phyloP scores from a whole-genome alignment of 768 basidiomycete species.

The Boletellus emodensis region DNA sequence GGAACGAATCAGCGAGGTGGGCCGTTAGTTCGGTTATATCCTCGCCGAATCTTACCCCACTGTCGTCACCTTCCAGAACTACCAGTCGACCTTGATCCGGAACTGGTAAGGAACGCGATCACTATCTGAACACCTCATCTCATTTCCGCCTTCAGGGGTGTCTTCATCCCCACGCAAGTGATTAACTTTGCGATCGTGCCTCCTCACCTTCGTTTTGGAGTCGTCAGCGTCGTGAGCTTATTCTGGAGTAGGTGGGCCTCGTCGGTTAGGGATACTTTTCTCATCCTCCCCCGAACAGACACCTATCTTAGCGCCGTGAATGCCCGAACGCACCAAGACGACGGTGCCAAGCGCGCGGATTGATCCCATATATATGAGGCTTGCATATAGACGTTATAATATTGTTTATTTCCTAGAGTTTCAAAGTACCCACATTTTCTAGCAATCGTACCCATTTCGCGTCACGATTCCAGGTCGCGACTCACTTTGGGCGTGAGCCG shows the following conservation, averaged over 20 bases:
- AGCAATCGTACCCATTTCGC: conserved; percentile 7
- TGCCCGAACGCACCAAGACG: conserved; percentile 23
- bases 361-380: conserved; percentile 2
- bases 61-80: conserved; percentile 44
- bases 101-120: conserved; percentile 53
- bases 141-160: conserved; percentile 42
- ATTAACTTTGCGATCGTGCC: conserved; percentile 79
- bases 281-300: conserved; percentile 34
- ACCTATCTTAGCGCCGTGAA: conserved; percentile 62
- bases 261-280: neutral
- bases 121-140: neutral
- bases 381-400: neutral
- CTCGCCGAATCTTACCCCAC: neutral
- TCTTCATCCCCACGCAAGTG: conserved; percentile 72
- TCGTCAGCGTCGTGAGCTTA: conserved; percentile 72
- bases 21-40: neutral
- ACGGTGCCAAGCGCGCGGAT: neutral
- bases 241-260: conserved; percentile 66
- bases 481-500: no score
- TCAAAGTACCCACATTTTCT: conserved; percentile 4
- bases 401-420: conserved; percentile 12
- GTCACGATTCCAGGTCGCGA: neutral
- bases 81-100: conserved; percentile 67
- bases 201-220: conserved; percentile 68
- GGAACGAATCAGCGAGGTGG: conserved; percentile 40